phyloP scores from a whole-genome alignment of 331 rosid species.

The Pyracantha coccinea region DNA sequence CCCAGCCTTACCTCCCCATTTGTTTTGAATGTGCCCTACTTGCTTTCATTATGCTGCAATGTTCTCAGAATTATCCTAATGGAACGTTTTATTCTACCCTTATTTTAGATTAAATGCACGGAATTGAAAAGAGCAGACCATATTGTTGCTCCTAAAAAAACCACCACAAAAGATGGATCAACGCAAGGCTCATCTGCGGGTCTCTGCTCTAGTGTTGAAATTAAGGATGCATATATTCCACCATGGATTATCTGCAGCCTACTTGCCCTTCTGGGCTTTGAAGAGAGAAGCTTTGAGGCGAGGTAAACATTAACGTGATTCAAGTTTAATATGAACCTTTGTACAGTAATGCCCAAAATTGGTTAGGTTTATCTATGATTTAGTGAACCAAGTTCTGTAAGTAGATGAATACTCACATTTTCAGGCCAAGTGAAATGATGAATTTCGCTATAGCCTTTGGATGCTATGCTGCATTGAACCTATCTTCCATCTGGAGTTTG shows the following conservation, averaged over 20 bases:
- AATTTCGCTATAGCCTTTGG: background rate
- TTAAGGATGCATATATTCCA: constrained; percentile 69
- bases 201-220: constrained; percentile 58
- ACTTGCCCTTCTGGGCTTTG: constrained; percentile 50
- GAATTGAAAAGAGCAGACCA: constrained; percentile 60
- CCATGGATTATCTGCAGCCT: constrained; percentile 68
- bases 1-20: background rate
- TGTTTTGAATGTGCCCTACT: background rate
- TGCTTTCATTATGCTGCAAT: background rate
- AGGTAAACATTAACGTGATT: constrained; percentile 29
- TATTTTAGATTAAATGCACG: constrained; percentile 60
- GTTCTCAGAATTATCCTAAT: background rate
- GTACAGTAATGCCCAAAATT: background rate
- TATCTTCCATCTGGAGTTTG: background rate
- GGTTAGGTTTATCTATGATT: background rate
- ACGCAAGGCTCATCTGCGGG: constrained; percentile 22
- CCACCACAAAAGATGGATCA: constrained; percentile 31
- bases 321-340: background rate
- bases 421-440: background rate
- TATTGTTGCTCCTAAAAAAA: constrained; percentile 31
- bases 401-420: background rate
- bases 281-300: constrained; percentile 74
- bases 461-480: background rate
- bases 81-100: background rate
- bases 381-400: background rate